Evolutionary conservation across 306 rosid species (phyloP).

Genomic region (Calophaca sinica): DNA sequence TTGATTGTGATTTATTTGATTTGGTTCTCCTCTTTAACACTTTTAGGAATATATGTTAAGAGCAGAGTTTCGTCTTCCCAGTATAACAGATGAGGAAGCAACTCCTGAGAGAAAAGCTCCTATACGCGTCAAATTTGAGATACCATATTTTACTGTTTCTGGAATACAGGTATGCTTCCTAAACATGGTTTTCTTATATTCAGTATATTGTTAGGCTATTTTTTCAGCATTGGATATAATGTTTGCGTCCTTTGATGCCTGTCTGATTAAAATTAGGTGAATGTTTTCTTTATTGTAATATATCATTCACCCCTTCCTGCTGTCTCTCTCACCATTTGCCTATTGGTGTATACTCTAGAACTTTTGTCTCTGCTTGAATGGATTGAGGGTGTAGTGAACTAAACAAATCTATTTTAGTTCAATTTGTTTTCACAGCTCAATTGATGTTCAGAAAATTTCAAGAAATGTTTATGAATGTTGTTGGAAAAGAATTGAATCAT

Average conservation of each 20-base stretch:
- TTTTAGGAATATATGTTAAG: conserved; percentile 86
- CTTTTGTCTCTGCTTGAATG: conserved; percentile 9
- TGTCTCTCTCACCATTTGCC: conserved; percentile 17
- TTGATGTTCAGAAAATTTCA: conserved; percentile 11
- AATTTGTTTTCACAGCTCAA: conserved; percentile 6
- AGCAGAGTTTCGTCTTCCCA: conserved; percentile 87
- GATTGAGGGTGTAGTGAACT: conserved; percentile 30
- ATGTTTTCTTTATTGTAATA: conserved; percentile 7
- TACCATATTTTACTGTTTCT: conserved; percentile 92
- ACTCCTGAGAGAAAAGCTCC: conserved; percentile 93
- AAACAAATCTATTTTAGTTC: conserved; percentile 36
- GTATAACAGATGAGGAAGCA: conserved; percentile 78
- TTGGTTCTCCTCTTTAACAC: conserved; percentile 38
- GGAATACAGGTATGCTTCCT: conserved; percentile 78
- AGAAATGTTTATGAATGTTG: background rate
- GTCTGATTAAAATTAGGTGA: conserved; percentile 33
- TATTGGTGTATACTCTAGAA: background rate
- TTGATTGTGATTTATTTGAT: background rate
- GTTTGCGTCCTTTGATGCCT: conserved; percentile 15
- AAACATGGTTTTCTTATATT: conserved; percentile 32
- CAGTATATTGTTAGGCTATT: conserved; percentile 24
- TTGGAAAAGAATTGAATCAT: background rate
- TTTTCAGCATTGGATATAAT: conserved; percentile 7
- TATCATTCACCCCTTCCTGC: conserved; percentile 3
- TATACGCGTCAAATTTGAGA: conserved; percentile 89